Evolutionary conservation across 495 filamentous ascomycete genomes (phyloP).

Genomic region (Margaritispora aquatica): DNA sequence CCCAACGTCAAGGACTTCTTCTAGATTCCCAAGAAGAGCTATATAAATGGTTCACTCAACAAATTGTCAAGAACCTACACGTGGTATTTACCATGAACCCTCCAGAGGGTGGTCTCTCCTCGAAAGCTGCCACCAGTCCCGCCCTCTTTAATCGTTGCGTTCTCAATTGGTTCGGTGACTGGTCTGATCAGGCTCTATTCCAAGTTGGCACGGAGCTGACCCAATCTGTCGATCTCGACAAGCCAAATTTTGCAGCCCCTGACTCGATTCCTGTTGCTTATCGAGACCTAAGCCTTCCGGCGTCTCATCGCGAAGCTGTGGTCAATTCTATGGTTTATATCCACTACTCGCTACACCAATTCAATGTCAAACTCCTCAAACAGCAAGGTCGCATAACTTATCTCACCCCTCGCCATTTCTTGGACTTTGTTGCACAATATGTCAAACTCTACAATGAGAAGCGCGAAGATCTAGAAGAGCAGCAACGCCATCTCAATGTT

Average conservation of each 20-base stretch:
- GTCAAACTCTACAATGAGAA: constrained; percentile 98
- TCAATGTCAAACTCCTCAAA: constrained; percentile 83
- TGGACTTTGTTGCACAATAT: constrained; percentile 97
- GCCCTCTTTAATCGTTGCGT: constrained; percentile 99
- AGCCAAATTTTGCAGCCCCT: constrained; percentile 75
- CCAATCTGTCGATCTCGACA: constrained; percentile 89
- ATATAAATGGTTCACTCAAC: constrained; percentile 99
- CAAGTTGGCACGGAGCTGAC: constrained; percentile 95
- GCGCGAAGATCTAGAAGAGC: constrained; percentile 95
- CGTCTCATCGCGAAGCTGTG: constrained; percentile 82
- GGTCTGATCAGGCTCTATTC: constrained; percentile 98
- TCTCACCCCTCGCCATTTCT: constrained; percentile 92
- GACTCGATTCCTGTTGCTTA: constrained; percentile 91
- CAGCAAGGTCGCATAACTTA: constrained; percentile 88
- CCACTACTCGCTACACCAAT: constrained; percentile 84
- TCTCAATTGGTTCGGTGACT: constrained; percentile 99
- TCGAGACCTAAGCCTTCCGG: constrained; percentile 73
- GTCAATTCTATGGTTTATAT: constrained; percentile 99
- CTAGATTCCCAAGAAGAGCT: constrained; percentile 97
- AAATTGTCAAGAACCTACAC: constrained; percentile 97
- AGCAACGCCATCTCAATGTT: constrained; percentile 95
- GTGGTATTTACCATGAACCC: constrained; percentile 99
- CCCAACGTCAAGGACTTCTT: constrained; percentile 89
- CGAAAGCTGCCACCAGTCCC: constrained; percentile 94
- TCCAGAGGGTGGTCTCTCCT: constrained; percentile 89